These are phyloP conservation scores for Mycena rebaudengoi DNA, from an alignment of 768 basidiomycete genomes.

Conservation along the genomic window DNA sequence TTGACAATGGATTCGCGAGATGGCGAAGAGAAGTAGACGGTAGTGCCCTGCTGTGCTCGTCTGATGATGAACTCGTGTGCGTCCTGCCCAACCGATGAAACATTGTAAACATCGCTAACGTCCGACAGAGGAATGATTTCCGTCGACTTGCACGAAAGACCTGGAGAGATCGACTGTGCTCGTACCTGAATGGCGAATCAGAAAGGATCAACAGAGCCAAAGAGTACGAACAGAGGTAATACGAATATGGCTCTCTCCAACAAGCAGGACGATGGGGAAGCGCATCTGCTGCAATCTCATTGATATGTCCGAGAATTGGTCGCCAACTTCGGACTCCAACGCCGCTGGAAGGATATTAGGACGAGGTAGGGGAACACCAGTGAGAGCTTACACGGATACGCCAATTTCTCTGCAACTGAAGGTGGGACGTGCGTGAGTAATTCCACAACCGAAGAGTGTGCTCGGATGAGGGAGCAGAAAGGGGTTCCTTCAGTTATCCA, in stretches of 20 bases:
- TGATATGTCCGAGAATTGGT: slow-evolving; percentile 66
- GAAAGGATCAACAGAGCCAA: not conserved
- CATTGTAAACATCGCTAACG: slow-evolving; percentile 87
- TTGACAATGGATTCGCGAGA: slow-evolving; percentile 78
- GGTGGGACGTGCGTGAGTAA: slow-evolving; percentile 65
- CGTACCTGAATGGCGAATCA: slow-evolving; percentile 56
- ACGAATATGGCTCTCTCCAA: slow-evolving; percentile 76
- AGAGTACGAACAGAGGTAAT: slow-evolving; percentile 70
- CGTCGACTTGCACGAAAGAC: slow-evolving; percentile 76
- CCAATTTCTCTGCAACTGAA: slow-evolving; percentile 54
- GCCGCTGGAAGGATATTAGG: slow-evolving; percentile 49
- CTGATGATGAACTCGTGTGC: slow-evolving; percentile 83
- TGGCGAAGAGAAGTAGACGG: slow-evolving; percentile 79
- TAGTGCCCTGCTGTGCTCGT: slow-evolving; percentile 72
- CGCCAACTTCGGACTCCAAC: slow-evolving; percentile 66
- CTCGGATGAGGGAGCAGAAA: slow-evolving; percentile 60
- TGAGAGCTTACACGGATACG: slow-evolving; percentile 64
- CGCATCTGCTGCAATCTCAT: slow-evolving; percentile 76
- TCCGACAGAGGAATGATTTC: slow-evolving; percentile 85
- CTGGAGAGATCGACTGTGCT: slow-evolving; percentile 74
- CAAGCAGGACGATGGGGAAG: slow-evolving; percentile 73
- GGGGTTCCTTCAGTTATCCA: slow-evolving; percentile 51
- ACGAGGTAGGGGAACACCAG: not conserved
- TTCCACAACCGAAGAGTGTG: slow-evolving; percentile 71
- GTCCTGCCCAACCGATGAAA: slow-evolving; percentile 75